Percentiles rank a stretch among this genome's conserved stretches.
Evolutionary conservation across 2,329 filamentous ascomycete species (phyloP).

Genomic region (Trichoderma sp.): DNA sequence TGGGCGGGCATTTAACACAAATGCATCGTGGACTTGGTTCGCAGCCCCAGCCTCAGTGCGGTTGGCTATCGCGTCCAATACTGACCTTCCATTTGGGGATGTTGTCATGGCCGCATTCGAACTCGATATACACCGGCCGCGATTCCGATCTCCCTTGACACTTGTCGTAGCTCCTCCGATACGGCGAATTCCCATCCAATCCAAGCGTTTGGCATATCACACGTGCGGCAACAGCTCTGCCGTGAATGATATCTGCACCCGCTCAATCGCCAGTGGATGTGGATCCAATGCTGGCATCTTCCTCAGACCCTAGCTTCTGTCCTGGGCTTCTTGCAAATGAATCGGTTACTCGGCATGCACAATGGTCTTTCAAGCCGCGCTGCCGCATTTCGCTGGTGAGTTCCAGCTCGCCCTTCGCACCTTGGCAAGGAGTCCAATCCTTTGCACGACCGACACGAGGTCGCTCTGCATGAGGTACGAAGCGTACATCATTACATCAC

Average conservation of each 20-base stretch:
- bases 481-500: too few species aligned
- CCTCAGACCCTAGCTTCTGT: neutral
- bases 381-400: neutral
- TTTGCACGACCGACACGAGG: neutral
- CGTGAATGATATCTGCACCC: neutral
- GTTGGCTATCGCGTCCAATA: neutral
- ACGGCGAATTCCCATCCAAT: neutral
- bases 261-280: slow-evolving; percentile 1
- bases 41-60: neutral
- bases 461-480: neutral
- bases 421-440: neutral
- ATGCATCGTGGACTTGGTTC: neutral
- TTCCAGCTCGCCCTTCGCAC: neutral
- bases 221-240: slow-evolving; percentile 3
- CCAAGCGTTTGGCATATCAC: neutral
- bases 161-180: neutral
- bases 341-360: slow-evolving; percentile 15
- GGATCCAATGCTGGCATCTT: neutral
- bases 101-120: neutral
- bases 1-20: neutral
- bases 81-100: slow-evolving; percentile 2
- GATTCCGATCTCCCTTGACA: slow-evolving; percentile 2
- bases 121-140: neutral
- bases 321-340: slow-evolving; percentile 19
- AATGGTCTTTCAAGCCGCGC: neutral